These are phyloP conservation scores for Aureobasidium namibiae DNA, from an alignment of 2,329 filamentous ascomycete genomes.

Conservation along the genomic window DNA sequence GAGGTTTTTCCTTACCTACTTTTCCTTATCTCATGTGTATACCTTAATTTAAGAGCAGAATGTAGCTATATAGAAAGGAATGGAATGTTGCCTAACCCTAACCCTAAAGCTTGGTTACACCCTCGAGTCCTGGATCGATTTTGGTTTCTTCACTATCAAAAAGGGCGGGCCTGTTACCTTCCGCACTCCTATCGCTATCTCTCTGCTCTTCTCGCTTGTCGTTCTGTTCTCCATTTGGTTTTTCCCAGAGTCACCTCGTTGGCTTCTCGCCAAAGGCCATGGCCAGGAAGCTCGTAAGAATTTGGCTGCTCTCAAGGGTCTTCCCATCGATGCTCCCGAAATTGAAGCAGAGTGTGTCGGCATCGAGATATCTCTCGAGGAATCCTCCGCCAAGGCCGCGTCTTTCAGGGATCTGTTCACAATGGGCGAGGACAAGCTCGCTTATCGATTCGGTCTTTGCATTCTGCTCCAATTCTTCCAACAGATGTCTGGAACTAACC, in stretches of 20 bases:
- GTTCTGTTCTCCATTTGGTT: constrained; percentile 28
- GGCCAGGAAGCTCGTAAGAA: constrained; percentile 24
- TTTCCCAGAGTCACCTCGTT: constrained; percentile 31
- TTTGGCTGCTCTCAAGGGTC: constrained; percentile 34
- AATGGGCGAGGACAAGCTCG: constrained; percentile 43
- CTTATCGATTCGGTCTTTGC: constrained; percentile 44
- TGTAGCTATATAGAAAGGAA: too few species aligned
- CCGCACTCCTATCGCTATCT: constrained; percentile 40
- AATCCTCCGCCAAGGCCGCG: constrained; percentile 29
- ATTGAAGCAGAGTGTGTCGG: constrained; percentile 37
- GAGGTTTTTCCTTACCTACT: too few species aligned
- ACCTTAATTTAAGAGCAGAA: too few species aligned
- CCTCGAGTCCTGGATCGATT: constrained; percentile 41
- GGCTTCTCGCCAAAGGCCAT: constrained; percentile 28
- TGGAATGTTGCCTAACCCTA: too few species aligned
- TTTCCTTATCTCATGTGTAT: too few species aligned
- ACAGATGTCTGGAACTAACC: constrained; percentile 41
- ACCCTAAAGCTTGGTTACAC: constrained; percentile 39
- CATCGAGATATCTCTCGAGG: constrained; percentile 43
- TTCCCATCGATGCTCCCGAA: constrained; percentile 29
- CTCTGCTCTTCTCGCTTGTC: constrained; percentile 34
- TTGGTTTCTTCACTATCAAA: constrained; percentile 34
- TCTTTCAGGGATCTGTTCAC: constrained; percentile 38
- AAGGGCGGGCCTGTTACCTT: constrained; percentile 32
- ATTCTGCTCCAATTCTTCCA: constrained; percentile 44